Evolutionary conservation across 257 asterid genomes (phyloP).

Genomic region (Anisodus acutangulus): DNA sequence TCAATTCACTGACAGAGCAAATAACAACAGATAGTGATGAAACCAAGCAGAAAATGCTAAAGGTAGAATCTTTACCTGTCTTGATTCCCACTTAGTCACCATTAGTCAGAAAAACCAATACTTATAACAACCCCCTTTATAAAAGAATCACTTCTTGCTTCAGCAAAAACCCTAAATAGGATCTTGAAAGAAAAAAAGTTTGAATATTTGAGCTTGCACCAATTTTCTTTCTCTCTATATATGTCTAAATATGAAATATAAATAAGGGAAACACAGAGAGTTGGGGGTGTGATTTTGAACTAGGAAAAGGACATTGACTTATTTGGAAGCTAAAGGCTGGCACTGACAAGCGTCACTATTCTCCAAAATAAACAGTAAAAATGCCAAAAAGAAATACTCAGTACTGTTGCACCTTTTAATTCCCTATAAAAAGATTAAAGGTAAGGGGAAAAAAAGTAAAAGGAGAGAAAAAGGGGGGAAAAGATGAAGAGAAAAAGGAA

Average conservation of each 20-base stretch:
- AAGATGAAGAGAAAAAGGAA: neutral
- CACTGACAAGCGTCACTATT: slow-evolving; percentile 20
- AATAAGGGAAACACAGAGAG: neutral
- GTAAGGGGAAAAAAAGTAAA: neutral
- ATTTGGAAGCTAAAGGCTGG: slow-evolving; percentile 19
- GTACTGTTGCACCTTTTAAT: slow-evolving; percentile 1
- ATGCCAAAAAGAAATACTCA: slow-evolving; percentile 11
- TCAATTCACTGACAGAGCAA: slow-evolving; percentile 38
- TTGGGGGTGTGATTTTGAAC: slow-evolving; percentile 11
- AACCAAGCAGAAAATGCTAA: slow-evolving; percentile 41
- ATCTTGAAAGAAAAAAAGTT: slow-evolving; percentile 43
- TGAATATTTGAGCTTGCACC: slow-evolving; percentile 1
- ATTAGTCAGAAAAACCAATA: slow-evolving; percentile 39
- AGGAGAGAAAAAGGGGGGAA: neutral
- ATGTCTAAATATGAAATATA: neutral
- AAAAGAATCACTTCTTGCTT: slow-evolving; percentile 45
- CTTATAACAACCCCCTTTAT: slow-evolving; percentile 16
- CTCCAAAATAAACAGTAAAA: slow-evolving; percentile 27
- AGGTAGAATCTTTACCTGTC: slow-evolving; percentile 66
- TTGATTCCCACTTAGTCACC: slow-evolving; percentile 54
- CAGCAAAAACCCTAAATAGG: slow-evolving; percentile 63
- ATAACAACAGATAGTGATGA: slow-evolving; percentile 45
- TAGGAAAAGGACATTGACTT: slow-evolving; percentile 26
- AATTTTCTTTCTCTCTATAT: neutral
- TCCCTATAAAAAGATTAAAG: neutral